Evolutionary conservation across 371 early-diverging fungal species (phyloP).

Genomic region (Amoeboradix gromovi): DNA sequence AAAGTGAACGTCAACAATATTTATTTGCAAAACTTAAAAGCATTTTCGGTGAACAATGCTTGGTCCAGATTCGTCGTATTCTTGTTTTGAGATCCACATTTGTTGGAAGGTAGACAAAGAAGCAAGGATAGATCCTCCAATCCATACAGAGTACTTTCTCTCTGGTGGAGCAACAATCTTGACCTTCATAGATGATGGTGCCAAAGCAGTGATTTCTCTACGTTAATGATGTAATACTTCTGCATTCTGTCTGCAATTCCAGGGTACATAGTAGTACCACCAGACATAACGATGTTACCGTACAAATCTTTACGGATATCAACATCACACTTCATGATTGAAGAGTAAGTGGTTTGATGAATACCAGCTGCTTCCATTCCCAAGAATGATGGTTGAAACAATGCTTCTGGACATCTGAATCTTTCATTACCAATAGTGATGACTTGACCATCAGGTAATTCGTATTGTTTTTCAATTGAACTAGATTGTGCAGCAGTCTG

Average conservation of each 20-base stretch:
- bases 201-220: slow-evolving; percentile 90
- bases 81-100: slow-evolving; percentile 86
- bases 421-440: slow-evolving; percentile 94
- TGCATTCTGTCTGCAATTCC: slow-evolving; percentile 50
- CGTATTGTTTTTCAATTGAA: slow-evolving; percentile 85
- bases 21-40: slow-evolving; percentile 1
- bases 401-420: slow-evolving; percentile 88
- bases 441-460: slow-evolving; percentile 96
- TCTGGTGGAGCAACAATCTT: slow-evolving; percentile 99
- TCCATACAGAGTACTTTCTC: slow-evolving; percentile 99
- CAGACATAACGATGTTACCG: slow-evolving; percentile 76
- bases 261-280: slow-evolving; percentile 50
- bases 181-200: slow-evolving; percentile 94
- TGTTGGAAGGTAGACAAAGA: slow-evolving; percentile 95
- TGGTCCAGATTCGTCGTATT: slow-evolving; percentile 48
- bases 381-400: slow-evolving; percentile 89
- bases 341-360: slow-evolving; percentile 78
- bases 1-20: too few relatives aligned
- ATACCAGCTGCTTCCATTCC: slow-evolving; percentile 75
- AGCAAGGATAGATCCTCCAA: slow-evolving; percentile 99
- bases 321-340: slow-evolving; percentile 91
- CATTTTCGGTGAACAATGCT: slow-evolving; percentile 2
- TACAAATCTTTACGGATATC: slow-evolving; percentile 92
- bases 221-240: slow-evolving; percentile 35
- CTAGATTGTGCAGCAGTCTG: slow-evolving; percentile 71